Percentiles rank a stretch among this genome's conserved stretches.
phyloP scores from a whole-genome alignment of 1,284 basidiomycete genomes.

The Thelephora terrestris region DNA sequence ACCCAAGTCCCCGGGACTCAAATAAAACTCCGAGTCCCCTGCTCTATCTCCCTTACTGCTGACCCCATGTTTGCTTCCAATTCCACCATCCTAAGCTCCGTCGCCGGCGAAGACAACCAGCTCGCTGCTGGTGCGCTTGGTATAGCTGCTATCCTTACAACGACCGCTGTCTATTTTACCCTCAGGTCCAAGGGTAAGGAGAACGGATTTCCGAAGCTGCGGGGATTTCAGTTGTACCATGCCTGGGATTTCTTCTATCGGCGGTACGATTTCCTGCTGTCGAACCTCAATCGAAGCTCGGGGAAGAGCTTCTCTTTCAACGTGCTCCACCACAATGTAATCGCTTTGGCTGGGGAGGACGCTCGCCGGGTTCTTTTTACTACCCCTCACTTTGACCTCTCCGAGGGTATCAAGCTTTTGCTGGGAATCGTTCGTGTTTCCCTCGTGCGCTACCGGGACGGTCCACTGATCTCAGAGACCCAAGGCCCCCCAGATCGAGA shows the following conservation, averaged over 20 bases:
- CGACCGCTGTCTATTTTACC: background rate
- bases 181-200: background rate
- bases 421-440: constrained; percentile 18
- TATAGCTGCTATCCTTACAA: background rate
- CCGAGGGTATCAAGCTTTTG: constrained; percentile 27
- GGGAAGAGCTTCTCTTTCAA: background rate
- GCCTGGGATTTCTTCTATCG: background rate
- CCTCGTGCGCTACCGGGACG: background rate
- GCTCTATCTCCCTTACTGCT: too few relatives aligned
- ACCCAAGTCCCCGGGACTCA: too few relatives aligned
- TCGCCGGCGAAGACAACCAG: too few relatives aligned
- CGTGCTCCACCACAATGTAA: constrained; percentile 16
- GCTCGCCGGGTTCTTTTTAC: constrained; percentile 24
- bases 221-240: background rate
- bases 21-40: too few relatives aligned
- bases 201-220: background rate
- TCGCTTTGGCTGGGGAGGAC: constrained; percentile 24
- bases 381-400: constrained; percentile 18
- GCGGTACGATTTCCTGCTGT: background rate
- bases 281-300: background rate
- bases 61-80: too few relatives aligned
- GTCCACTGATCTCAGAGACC: background rate
- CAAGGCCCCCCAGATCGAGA: constrained; percentile 14
- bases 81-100: too few relatives aligned
- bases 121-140: background rate